Base-by-base conservation (phyloP, 2,329 filamentous ascomycete genomes). In the Trichoderma sp. region DNA sequence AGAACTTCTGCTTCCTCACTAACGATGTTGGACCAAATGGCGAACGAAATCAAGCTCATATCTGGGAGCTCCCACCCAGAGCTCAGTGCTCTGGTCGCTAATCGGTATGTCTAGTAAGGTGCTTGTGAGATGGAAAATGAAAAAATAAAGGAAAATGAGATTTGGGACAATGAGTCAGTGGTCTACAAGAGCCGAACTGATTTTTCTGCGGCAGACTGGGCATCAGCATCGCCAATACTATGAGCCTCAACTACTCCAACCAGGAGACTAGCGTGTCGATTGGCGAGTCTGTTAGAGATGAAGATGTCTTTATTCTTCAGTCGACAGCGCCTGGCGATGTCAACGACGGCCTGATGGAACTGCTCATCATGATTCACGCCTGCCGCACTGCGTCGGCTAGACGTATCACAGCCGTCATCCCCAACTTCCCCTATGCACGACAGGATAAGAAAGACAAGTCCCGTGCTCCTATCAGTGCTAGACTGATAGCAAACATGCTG, bases 281-380 rank as follows among this genome's bases (percentile, higher is more conserved):
- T 75, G 94, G 95, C 79, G 95, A 98, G 84, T 96, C 92, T 72
- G 95, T 98, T 68, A 88, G 95, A 81, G 95, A 98, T 79, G 95
- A 98, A 86, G 95, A 98, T 88, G 94, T 97, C 78, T 98, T 97
- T 84, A 97, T 98, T 76, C 86, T 98, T 71, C 95, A 98, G 82
- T 97, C 95, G 29, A 97, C 96, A 59, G 91, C 92, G 52, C 95
- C 95, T 2, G 94, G 95, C 79, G 94, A 97, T 79, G 96, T 98
- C 83, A 99, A 99, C 82, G 95, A 98, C 80, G 94, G 94, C 61
- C 87, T 99, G 70, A 98, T 99, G 95, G 95, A 99, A 82, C 88
- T 98, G 47, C 88, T 98, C 74, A 97, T 98, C 82, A 97, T 97
- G 90, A 96, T 97, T 81, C 96, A 97, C 78, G 95, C 95, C 72